phyloP scores from a whole-genome alignment of 2,329 filamentous ascomycete genomes.

The Fusarium papillatum region DNA sequence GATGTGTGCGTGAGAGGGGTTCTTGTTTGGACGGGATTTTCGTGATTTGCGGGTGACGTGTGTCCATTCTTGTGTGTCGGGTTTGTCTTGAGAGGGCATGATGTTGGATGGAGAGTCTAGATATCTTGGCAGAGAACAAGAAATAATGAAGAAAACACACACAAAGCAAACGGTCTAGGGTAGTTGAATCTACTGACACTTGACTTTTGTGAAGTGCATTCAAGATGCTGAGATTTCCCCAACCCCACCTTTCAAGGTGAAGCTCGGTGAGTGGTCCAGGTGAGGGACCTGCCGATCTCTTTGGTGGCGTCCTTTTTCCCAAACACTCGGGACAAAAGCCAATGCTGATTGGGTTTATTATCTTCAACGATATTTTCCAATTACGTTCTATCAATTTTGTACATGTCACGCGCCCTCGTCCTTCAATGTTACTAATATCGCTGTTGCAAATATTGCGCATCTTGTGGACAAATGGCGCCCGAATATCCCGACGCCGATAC shows the following conservation, averaged over 20 bases:
- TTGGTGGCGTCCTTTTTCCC: neutral
- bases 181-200: conserved; percentile 11
- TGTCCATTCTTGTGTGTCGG: conserved; percentile 39
- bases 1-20: conserved; percentile 11
- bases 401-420: neutral
- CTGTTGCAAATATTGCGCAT: neutral
- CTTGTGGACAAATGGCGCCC: neutral
- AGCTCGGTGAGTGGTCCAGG: conserved; percentile 28
- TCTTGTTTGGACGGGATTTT: conserved; percentile 11
- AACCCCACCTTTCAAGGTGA: conserved; percentile 33
- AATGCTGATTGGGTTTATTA: neutral
- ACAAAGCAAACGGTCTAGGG: conserved; percentile 2
- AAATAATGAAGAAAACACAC: neutral
- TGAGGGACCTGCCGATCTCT: neutral
- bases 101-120: neutral
- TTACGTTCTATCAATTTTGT: neutral
- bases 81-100: conserved; percentile 28
- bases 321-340: neutral
- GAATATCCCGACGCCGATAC: conserved; percentile 2
- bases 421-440: neutral
- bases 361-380: neutral
- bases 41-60: conserved; percentile 42
- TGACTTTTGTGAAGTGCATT: conserved; percentile 18
- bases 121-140: neutral
- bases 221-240: conserved; percentile 36